Conservation (phyloP, 805 yeast genomes). For the Jamesozyma hellenica region DNA sequence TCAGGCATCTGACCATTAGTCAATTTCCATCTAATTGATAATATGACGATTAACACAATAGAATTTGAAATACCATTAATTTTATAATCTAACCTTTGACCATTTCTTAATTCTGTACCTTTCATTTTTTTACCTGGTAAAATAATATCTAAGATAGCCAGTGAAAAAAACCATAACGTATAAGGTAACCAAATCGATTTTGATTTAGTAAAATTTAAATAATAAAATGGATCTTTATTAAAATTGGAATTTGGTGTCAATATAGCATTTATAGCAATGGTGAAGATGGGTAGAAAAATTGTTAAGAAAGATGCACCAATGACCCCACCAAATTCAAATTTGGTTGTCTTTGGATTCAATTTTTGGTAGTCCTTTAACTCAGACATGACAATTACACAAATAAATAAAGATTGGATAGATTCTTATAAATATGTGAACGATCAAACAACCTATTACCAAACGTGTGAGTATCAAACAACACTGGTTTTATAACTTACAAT, state of each 20-base stretch:
- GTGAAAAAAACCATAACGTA: conserved; percentile 56
- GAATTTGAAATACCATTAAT: conserved; percentile 69
- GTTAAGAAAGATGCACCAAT: conserved; percentile 64
- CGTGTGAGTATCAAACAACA: too few species aligned
- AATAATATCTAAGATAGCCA: conserved; percentile 53
- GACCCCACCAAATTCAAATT: conserved; percentile 69
- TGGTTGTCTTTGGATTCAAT: conserved; percentile 62
- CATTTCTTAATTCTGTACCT: conserved; percentile 73
- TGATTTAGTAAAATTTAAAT: conserved; percentile 28
- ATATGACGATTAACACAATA: conserved; percentile 29
- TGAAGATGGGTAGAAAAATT: conserved; percentile 54
- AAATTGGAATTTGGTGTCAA: conserved; percentile 39
- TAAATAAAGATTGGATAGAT: too few species aligned
- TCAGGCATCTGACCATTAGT: conserved; percentile 63
- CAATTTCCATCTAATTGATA: conserved; percentile 43
- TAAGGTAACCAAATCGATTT: conserved; percentile 53
- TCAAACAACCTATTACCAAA: too few species aligned
- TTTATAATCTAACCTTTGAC: conserved; percentile 56
- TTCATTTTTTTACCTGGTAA: conserved; percentile 53
- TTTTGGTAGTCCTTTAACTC: not conserved
- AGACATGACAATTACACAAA: not conserved
- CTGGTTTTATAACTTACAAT: too few species aligned
- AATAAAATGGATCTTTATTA: conserved; percentile 27
- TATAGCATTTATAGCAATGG: conserved; percentile 48
- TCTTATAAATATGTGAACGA: too few species aligned